Conservation (phyloP, 768 basidiomycete genomes). For the Lactifluus rugatus region DNA sequence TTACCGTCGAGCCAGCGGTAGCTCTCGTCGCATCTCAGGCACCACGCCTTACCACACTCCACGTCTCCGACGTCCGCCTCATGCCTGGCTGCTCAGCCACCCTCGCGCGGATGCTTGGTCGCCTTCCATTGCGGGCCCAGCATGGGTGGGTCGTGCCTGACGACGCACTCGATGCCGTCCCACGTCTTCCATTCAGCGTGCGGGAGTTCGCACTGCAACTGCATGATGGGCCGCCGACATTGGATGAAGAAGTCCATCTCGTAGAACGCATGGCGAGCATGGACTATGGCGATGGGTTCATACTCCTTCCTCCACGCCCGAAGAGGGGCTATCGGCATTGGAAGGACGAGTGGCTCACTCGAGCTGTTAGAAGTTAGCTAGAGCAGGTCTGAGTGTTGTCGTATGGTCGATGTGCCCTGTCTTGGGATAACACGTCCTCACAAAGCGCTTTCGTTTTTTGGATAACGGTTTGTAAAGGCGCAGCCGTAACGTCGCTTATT, state of each 20-base stretch:
- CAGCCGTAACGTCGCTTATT: too few species aligned
- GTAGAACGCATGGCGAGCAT: slow-evolving; percentile 10
- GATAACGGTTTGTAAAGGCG: too few species aligned
- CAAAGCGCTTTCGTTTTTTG: too few species aligned
- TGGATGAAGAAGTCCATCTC: background rate
- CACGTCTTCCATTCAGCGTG: slow-evolving; percentile 7
- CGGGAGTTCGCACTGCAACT: slow-evolving; percentile 7
- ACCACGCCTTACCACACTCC: slow-evolving; percentile 4
- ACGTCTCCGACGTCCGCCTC: slow-evolving; percentile 6
- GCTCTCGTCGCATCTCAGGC: background rate
- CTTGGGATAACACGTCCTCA: too few species aligned
- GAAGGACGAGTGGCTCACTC: slow-evolving; percentile 7
- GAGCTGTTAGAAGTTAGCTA: background rate
- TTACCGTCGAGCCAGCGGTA: slow-evolving; percentile 1
- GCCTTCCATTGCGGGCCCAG: slow-evolving; percentile 10
- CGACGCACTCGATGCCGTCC: background rate
- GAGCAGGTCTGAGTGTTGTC: background rate
- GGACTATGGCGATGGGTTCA: slow-evolving; percentile 13
- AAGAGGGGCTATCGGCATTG: background rate
- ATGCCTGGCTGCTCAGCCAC: slow-evolving; percentile 14
- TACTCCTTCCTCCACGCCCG: slow-evolving; percentile 4
- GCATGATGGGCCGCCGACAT: background rate
- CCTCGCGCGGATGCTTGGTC: slow-evolving; percentile 15
- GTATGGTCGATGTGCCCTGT: background rate
- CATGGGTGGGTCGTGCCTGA: slow-evolving; percentile 8